phyloP scores from a whole-genome alignment of 768 basidiomycete species.

The Boletus vinaceobasis region DNA sequence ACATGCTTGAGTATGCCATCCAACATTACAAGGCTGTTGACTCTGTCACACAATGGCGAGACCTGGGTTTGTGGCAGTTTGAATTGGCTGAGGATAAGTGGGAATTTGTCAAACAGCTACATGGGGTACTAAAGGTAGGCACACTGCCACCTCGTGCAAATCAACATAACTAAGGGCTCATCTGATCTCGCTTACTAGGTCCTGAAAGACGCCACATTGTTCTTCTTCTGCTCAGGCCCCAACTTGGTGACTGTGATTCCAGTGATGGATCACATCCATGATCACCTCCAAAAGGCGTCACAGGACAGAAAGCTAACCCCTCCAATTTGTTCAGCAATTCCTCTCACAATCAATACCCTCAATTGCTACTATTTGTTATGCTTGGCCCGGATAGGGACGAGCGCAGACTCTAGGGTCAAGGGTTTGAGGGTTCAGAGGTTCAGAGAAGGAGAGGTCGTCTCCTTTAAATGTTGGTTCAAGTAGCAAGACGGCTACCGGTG shows the following conservation, averaged over 20 bases:
- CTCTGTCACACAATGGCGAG: not conserved
- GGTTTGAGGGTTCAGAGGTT: no score
- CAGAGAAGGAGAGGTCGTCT: no score
- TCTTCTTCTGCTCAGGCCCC: no score
- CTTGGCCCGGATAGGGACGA: no score
- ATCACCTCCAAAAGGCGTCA: not conserved
- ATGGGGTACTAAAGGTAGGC: not conserved
- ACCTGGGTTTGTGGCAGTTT: constrained; percentile 13
- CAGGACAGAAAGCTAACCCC: not conserved
- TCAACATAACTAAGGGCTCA: not conserved
- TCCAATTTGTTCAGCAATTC: not conserved
- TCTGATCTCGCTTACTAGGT: not conserved
- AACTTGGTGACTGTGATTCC: not conserved
- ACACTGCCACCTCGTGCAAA: not conserved
- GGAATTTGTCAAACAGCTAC: constrained; percentile 11
- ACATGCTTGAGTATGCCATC: not conserved
- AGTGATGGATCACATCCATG: not conserved
- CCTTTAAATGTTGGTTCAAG: no score
- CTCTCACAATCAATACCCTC: not conserved
- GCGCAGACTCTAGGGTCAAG: no score
- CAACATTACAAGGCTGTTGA: not conserved
- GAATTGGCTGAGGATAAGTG: constrained; percentile 13
- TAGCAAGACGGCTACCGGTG: no score
- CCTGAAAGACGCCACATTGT: not conserved
- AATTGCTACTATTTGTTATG: not conserved